phyloP scores from a whole-genome alignment of 805 yeast species.

The Candida dendrica region DNA sequence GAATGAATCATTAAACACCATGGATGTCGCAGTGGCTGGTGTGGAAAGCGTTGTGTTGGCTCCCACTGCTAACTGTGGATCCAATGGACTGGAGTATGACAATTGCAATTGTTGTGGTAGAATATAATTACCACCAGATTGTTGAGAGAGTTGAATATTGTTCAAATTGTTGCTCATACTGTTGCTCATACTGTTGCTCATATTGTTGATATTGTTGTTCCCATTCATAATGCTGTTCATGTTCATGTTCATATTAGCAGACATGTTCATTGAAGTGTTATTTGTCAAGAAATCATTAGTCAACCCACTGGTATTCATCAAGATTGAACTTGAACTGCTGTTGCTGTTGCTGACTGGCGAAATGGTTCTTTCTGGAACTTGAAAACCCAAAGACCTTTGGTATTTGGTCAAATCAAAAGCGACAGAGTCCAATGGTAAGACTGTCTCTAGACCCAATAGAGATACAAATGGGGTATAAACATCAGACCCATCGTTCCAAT shows the following conservation, averaged over 20 bases:
- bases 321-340: not conserved
- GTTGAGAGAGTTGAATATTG: not conserved
- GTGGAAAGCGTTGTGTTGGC: not conserved
- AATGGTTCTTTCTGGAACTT: not conserved
- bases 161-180: not conserved
- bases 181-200: not conserved
- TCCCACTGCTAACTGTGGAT: too few relatives aligned
- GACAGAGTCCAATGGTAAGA: not conserved
- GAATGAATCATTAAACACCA: constrained; percentile 1
- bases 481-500: constrained; percentile 29
- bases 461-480: constrained; percentile 16
- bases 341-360: not conserved
- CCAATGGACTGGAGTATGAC: too few relatives aligned
- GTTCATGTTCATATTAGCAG: not conserved
- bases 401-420: not conserved
- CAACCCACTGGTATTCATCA: not conserved
- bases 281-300: not conserved
- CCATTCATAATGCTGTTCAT: too few relatives aligned
- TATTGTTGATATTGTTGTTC: not conserved
- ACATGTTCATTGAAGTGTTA: not conserved
- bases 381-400: not conserved
- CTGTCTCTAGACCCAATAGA: not conserved
- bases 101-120: not conserved
- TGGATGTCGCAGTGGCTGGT: not conserved
- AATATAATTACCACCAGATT: not conserved